Base-by-base conservation (phyloP, 2,329 filamentous ascomycete genomes). In the Chaetomiaceae sp. region DNA sequence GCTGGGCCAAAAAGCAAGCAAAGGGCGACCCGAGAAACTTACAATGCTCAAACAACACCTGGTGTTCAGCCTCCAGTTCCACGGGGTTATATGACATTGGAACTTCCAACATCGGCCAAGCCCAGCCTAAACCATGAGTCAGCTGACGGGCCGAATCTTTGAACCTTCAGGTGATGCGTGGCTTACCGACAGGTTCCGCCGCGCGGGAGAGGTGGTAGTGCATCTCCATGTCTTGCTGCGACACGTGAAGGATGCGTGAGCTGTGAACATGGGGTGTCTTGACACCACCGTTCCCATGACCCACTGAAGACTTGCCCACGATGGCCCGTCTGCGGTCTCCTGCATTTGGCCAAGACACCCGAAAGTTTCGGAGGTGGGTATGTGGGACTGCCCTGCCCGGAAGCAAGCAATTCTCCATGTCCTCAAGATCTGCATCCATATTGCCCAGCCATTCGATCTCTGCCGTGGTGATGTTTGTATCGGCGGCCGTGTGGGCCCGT, bases 281-380 rank as follows among this genome's bases (percentile, higher is more conserved):
- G n/a, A 6, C 6, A 12, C n/a, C 35, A 9, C 29, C 30, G 8
- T 9, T 29, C 12, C 18, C 18, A 12, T 14, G 19, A 12, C 6
- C 4, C 30, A 11, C 19, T 12, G 33, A 22, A 22, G 27, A 49
- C 37, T 55, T 44, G 22, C 36, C 48, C 29, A 59, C 48, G 9
- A 53, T 19, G n/a, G 50, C 49, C n/a, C 56, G 52, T 47, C 45
- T 49, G 11, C 19, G n/a, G 33, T 59, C 49, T 19, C 42, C 45
- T 18, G 43, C 46, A 34, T 44, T 34, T 14, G 57, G 57, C 57
- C 57, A 59, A 6, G 53, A 59, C 26, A 59, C 44, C 19, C 49
- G 39, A 10, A 53, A 24, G 12, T 32, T 26, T 6, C 4, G 18
- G 14, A 10, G 20, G 6, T 18, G 32, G 15, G 15, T 17, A 7